phyloP scores from a whole-genome alignment of 331 rosid genomes.

The Acacia concinna region DNA sequence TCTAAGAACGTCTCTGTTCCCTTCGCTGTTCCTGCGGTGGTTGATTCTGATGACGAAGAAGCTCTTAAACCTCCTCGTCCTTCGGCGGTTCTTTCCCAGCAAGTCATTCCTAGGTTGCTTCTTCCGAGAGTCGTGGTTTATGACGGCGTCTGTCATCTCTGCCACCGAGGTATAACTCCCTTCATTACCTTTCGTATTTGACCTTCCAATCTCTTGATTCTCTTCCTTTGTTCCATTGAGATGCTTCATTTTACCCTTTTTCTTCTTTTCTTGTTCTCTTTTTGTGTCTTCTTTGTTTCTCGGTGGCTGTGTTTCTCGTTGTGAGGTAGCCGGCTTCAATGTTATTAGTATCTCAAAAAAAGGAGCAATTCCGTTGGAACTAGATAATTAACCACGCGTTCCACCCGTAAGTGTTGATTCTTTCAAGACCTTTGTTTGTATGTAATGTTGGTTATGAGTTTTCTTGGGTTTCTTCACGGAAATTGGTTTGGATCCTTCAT shows the following conservation, averaged over 20 bases:
- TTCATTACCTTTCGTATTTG: not conserved
- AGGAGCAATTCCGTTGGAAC: not conserved
- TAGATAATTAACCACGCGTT: not conserved
- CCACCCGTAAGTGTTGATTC: not conserved
- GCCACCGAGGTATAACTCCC: slow-evolving; percentile 59
- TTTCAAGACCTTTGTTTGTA: not conserved
- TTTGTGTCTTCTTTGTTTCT: not conserved
- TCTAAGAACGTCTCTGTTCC: not conserved
- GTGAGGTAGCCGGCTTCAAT: not conserved
- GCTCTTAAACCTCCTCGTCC: slow-evolving; percentile 7
- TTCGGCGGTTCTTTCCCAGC: slow-evolving; percentile 23
- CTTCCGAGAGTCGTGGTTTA: slow-evolving; percentile 76
- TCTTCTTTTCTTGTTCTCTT: not conserved
- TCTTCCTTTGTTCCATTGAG: not conserved
- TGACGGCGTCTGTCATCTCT: slow-evolving; percentile 81
- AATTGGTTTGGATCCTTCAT: not conserved
- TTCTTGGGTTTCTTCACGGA: not conserved
- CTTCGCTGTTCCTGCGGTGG: slow-evolving; percentile 15
- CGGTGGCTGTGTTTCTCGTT: not conserved
- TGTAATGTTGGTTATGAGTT: not conserved
- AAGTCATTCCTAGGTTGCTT: slow-evolving; percentile 45
- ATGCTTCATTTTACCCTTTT: not conserved
- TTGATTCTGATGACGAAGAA: slow-evolving; percentile 9
- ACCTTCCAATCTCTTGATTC: not conserved
- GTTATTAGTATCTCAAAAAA: not conserved